Evolutionary conservation across 305 asterid species (phyloP).

Genomic region (Euphrasia arctica): DNA sequence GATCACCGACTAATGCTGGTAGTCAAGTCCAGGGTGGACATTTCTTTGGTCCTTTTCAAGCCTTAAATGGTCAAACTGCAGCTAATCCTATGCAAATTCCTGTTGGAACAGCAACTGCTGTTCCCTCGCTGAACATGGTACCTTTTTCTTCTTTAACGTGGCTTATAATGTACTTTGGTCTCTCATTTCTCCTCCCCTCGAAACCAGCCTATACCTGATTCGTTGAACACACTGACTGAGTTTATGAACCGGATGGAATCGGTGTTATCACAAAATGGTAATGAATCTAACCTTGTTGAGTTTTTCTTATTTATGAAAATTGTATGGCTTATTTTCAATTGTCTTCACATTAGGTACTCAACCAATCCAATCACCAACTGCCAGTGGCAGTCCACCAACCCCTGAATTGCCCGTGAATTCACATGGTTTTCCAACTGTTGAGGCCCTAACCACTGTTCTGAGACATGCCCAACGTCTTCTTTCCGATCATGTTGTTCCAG

Average conservation of each 20-base stretch:
- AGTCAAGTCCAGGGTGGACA: slow-evolving; percentile 50
- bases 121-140: slow-evolving; percentile 76
- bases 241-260: slow-evolving; percentile 78
- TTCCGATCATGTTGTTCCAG: slow-evolving; percentile 52
- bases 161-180: slow-evolving; percentile 17
- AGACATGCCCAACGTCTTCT: slow-evolving; percentile 67
- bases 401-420: slow-evolving; percentile 56
- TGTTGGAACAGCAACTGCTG: slow-evolving; percentile 49
- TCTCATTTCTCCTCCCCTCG: slow-evolving; percentile 12
- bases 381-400: slow-evolving; percentile 31
- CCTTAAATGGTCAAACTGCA: slow-evolving; percentile 47
- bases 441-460: slow-evolving; percentile 62
- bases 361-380: slow-evolving; percentile 43
- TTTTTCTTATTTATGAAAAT: slow-evolving; percentile 21
- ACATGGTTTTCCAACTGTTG: slow-evolving; percentile 59
- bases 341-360: slow-evolving; percentile 39
- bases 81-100: slow-evolving; percentile 55
- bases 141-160: not conserved
- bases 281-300: slow-evolving; percentile 18
- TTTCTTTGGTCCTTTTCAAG: slow-evolving; percentile 45
- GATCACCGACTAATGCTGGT: slow-evolving; percentile 40
- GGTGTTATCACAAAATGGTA: slow-evolving; percentile 70
- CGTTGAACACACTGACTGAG: slow-evolving; percentile 69
- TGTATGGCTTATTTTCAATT: slow-evolving; percentile 17
- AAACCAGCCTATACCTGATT: slow-evolving; percentile 81